Evolutionary conservation across 2,329 filamentous ascomycete genomes (phyloP), one percentile per base, ranked within the genome.

Genomic region (Aspergillus sp.): DNA sequence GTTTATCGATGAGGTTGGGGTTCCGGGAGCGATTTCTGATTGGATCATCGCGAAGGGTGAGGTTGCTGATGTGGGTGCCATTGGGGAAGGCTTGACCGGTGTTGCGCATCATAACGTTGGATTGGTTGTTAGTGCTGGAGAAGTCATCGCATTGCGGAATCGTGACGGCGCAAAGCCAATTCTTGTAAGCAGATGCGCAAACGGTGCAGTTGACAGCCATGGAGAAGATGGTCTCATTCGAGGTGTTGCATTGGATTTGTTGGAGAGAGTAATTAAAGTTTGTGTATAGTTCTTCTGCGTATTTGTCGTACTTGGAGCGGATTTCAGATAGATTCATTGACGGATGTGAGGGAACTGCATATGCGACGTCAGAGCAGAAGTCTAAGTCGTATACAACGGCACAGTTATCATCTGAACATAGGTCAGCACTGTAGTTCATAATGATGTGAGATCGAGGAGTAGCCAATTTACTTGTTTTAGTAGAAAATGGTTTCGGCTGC

Each of bases 101-200:
- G 71, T 94, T 95, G 50, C 95, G 90, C 22, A 84, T 81, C 63
- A 88, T 85, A 2, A 92, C 83, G 71, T 80, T 87, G 1, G 81
- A 57, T 15, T 82, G 80, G 1, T 75, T 70, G 53, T 75, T 45
- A 3, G 55, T 70, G 53, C 83, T 86, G 54, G 84, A 86, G 70
- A 91, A 95, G 78, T 97, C 94, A 71, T 92, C 89, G 80, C 95
- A 99, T 31, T 93, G 91, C 1, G 95, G 95, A 64, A 99, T 95
- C 17, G 88, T 90, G 30, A 98, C 93, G 25, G 92, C 91, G 80
- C 95, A 99, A 22, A 99, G 88, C 95, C 95, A 99, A 71, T 88
- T 83, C 76, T 96, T 97, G 84, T 99, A 99, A 8, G 92, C 92
- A 0, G 74, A 72, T 17, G 82, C 86, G 77, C 95, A 99, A 76